Evolutionary conservation across 148 eudicot species (phyloP).

Genomic region (Pouteria glomerata): DNA sequence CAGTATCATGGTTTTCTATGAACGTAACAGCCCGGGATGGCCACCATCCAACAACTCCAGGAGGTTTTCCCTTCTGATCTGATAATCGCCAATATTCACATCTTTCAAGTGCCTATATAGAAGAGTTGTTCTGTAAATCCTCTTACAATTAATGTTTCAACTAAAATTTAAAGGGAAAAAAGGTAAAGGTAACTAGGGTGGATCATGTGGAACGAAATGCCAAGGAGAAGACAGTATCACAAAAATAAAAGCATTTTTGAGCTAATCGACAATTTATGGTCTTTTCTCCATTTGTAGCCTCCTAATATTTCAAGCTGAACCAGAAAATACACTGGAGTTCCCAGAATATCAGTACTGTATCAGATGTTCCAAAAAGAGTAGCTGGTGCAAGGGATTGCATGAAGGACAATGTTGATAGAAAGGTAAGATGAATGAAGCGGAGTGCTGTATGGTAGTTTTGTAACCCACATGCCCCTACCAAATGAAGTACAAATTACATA

Average conservation of each 20-base stretch:
- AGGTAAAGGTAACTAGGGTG: no score
- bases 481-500: neutral
- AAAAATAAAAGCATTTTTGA: neutral
- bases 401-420: neutral
- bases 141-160: neutral
- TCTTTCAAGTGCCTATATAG: constrained; percentile 59
- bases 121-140: constrained; percentile 6
- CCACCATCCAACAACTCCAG: constrained; percentile 99
- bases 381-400: neutral
- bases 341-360: neutral
- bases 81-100: constrained; percentile 97
- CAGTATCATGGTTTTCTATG: constrained; percentile 99
- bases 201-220: no score
- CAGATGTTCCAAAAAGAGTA: constrained; percentile 6
- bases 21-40: constrained; percentile 98
- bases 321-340: neutral
- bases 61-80: constrained; percentile 90
- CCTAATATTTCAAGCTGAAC: neutral
- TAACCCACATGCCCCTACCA: neutral
- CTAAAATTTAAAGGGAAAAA: neutral
- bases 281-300: neutral
- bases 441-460: neutral
- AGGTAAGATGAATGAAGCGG: neutral
- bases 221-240: neutral
- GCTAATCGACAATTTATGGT: neutral